Evolutionary conservation across 2,329 filamentous ascomycete genomes (phyloP).

Genomic region (Aspergillus sp.): DNA sequence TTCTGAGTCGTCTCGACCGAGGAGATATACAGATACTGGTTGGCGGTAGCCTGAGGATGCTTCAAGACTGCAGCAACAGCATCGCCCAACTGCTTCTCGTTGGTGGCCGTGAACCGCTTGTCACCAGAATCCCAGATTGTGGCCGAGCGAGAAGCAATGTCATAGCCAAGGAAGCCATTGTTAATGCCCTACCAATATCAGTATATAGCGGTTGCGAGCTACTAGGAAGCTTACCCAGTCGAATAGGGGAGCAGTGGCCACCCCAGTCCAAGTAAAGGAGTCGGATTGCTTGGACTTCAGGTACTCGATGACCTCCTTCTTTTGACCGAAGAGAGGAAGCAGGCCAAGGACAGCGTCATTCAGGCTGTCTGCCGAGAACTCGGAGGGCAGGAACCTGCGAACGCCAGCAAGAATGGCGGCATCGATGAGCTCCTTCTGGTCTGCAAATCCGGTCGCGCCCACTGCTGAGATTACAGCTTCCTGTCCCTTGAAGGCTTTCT

Average conservation of each 20-base stretch:
- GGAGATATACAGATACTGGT: constrained; percentile 59
- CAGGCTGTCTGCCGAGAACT: constrained; percentile 31
- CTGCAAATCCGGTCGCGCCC: constrained; percentile 21
- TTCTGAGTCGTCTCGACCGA: constrained; percentile 60
- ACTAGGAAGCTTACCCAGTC: constrained; percentile 48
- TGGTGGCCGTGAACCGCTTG: constrained; percentile 52
- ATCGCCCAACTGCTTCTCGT: constrained; percentile 52
- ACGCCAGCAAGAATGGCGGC: constrained; percentile 33
- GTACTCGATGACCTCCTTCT: constrained; percentile 48
- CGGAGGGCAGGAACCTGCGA: constrained; percentile 34
- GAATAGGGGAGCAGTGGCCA: constrained; percentile 62
- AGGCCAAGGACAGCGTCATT: constrained; percentile 25
- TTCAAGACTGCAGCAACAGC: constrained; percentile 54
- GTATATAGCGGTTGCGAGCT: not conserved
- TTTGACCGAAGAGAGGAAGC: constrained; percentile 25
- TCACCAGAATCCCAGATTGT: constrained; percentile 60
- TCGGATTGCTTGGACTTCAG: constrained; percentile 50
- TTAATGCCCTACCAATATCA: constrained; percentile 43
- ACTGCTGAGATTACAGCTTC: constrained; percentile 33
- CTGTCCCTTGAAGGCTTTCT: constrained; percentile 27
- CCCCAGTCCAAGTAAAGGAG: constrained; percentile 59
- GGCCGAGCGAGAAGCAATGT: constrained; percentile 50
- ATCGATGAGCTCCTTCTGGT: constrained; percentile 34
- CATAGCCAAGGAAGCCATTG: constrained; percentile 53
- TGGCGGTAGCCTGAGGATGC: constrained; percentile 53